These are phyloP conservation scores for Hebeloma cylindrosporum DNA, from an alignment of 768 basidiomycete species.

Conservation along the genomic window DNA sequence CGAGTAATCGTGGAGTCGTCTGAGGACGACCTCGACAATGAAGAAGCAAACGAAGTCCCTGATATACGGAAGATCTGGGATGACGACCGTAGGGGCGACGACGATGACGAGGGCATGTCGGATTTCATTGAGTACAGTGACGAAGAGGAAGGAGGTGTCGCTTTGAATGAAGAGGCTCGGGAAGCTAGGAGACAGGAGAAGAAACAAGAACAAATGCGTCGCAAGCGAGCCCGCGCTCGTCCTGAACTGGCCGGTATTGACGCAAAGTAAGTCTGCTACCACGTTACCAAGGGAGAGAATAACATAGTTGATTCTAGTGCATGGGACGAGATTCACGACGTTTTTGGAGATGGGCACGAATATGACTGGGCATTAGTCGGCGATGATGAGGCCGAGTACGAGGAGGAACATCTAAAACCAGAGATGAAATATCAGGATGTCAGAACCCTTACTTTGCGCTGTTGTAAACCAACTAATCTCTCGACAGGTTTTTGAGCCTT, in stretches of 20 bases:
- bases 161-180: conserved; percentile 72
- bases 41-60: conserved; percentile 56
- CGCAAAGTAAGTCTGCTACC: conserved; percentile 59
- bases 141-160: conserved; percentile 69
- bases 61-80: conserved; percentile 82
- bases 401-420: conserved; percentile 52
- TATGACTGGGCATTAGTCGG: conserved; percentile 93
- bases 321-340: conserved; percentile 94
- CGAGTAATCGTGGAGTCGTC: conserved; percentile 66
- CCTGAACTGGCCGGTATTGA: conserved; percentile 80
- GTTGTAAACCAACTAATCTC: conserved; percentile 10
- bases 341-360: conserved; percentile 95
- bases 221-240: conserved; percentile 61
- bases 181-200: conserved; percentile 73
- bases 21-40: conserved; percentile 71
- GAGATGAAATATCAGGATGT: conserved; percentile 89
- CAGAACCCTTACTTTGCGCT: conserved; percentile 19
- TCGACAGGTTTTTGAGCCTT: conserved; percentile 91
- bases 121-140: conserved; percentile 84
- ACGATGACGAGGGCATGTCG: conserved; percentile 77
- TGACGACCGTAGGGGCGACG: conserved; percentile 64
- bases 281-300: conserved; percentile 3
- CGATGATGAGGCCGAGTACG: conserved; percentile 61
- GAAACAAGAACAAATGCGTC: conserved; percentile 64
- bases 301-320: conserved; percentile 58